phyloP scores from a whole-genome alignment of 306 rosid species.

The Begonia loranthoides region DNA sequence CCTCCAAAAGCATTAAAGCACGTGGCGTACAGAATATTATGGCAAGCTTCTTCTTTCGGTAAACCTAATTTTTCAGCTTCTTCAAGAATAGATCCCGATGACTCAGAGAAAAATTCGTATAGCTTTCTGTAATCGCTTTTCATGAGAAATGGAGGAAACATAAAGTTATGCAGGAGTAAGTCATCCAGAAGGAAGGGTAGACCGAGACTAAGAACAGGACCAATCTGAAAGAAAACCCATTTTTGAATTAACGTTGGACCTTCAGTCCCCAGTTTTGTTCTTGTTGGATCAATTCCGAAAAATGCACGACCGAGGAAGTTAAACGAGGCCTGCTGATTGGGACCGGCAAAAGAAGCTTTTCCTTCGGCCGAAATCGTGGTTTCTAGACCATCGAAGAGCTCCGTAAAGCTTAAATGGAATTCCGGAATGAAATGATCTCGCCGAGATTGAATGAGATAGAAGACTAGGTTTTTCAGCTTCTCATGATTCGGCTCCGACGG shows the following conservation, averaged over 20 bases:
- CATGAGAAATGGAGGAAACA: slow-evolving; percentile 41
- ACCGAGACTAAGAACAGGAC: slow-evolving; percentile 48
- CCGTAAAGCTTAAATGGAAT: slow-evolving; percentile 37
- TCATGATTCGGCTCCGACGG: slow-evolving; percentile 73
- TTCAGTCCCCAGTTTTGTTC: slow-evolving; percentile 38
- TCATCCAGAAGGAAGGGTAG: slow-evolving; percentile 60
- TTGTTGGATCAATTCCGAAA: slow-evolving; percentile 27
- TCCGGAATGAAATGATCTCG: slow-evolving; percentile 49
- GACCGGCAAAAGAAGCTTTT: slow-evolving; percentile 26
- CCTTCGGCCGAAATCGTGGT: slow-evolving; percentile 33
- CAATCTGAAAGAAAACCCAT: slow-evolving; percentile 56
- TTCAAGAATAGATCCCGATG: slow-evolving; percentile 31
- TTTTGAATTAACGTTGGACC: slow-evolving; percentile 43
- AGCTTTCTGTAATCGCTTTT: slow-evolving; percentile 52
- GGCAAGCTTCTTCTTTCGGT: slow-evolving; percentile 75
- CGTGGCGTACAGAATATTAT: slow-evolving; percentile 66
- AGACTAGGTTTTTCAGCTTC: slow-evolving; percentile 46
- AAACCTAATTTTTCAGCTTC: slow-evolving; percentile 68
- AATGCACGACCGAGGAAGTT: slow-evolving; percentile 49
- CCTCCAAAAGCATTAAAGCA: slow-evolving; percentile 86
- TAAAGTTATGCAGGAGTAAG: slow-evolving; percentile 32
- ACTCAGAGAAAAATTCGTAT: slow-evolving; percentile 55
- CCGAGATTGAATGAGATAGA: slow-evolving; percentile 49
- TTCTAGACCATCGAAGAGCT: slow-evolving; percentile 45
- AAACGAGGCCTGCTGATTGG: slow-evolving; percentile 68